phyloP scores from a whole-genome alignment of 2,329 filamentous ascomycete genomes.

The Scedosporium dehoogii region DNA sequence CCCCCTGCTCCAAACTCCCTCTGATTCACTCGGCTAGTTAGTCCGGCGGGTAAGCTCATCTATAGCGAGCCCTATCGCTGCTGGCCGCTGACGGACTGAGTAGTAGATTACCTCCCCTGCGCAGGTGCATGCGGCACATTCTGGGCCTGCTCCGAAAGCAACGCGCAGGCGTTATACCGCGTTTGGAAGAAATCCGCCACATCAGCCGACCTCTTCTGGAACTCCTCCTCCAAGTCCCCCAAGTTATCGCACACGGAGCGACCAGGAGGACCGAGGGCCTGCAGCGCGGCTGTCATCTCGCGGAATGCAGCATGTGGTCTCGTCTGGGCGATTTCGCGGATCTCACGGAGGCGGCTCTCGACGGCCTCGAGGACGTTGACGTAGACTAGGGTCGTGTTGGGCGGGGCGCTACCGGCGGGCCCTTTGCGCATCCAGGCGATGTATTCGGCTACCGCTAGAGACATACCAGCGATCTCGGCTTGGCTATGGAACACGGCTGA shows the following conservation, averaged over 20 bases:
- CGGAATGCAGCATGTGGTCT: neutral
- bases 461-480: neutral
- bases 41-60: no score
- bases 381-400: neutral
- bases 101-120: no score
- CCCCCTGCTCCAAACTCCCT: no score
- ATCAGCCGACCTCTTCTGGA: neutral
- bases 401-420: neutral
- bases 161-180: neutral
- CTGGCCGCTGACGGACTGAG: no score
- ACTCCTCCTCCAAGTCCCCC: neutral
- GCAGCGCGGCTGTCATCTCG: neutral
- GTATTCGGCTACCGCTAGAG: neutral
- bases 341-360: neutral
- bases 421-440: neutral
- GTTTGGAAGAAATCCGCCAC: neutral
- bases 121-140: neutral
- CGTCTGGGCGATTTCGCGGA: neutral
- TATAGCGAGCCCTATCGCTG: no score
- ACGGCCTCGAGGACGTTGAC: neutral
- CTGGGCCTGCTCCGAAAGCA: neutral
- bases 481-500: neutral
- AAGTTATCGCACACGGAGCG: neutral
- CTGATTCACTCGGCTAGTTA: no score
- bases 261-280: neutral